Evolutionary conservation across 1,284 basidiomycete species (phyloP).

Genomic region (Marasmius tenuissimus): DNA sequence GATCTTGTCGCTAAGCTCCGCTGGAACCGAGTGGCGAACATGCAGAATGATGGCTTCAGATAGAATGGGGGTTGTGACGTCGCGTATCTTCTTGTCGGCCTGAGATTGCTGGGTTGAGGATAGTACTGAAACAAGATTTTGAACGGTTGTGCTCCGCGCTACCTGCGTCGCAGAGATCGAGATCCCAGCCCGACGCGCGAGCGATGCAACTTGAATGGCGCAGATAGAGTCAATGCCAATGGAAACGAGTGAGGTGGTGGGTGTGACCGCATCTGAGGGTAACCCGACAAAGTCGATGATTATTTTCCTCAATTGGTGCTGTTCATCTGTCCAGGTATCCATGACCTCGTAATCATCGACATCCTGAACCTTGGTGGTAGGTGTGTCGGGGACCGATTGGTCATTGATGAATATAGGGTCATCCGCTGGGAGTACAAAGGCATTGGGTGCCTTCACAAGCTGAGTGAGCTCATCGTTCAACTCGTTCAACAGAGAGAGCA

Average conservation of each 20-base stretch:
- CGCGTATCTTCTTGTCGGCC: not conserved
- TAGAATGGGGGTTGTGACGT: not conserved
- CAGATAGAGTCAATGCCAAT: slow-evolving; percentile 56
- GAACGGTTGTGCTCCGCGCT: slow-evolving; percentile 37
- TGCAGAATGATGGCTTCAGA: not conserved
- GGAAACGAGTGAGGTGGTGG: slow-evolving; percentile 35
- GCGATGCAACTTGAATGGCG: slow-evolving; percentile 45
- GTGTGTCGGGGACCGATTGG: slow-evolving; percentile 15
- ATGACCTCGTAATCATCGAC: not conserved
- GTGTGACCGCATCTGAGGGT: slow-evolving; percentile 19
- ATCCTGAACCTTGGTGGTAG: not conserved
- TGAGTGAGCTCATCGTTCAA: slow-evolving; percentile 28
- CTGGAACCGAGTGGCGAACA: not conserved
- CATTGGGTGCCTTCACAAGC: slow-evolving; percentile 28
- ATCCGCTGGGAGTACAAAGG: slow-evolving; percentile 11
- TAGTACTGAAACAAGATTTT: slow-evolving; percentile 29
- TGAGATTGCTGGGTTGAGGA: not conserved
- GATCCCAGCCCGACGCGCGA: slow-evolving; percentile 36
- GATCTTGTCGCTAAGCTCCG: slow-evolving; percentile 11
- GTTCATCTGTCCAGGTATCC: not conserved
- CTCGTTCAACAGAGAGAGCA: slow-evolving; percentile 24
- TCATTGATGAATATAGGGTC: slow-evolving; percentile 6
- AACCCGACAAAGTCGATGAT: slow-evolving; percentile 12
- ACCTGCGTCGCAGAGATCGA: slow-evolving; percentile 38
- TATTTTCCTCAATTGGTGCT: not conserved